Conservation (phyloP, 345 rosid species). For the Salix viminalis region DNA sequence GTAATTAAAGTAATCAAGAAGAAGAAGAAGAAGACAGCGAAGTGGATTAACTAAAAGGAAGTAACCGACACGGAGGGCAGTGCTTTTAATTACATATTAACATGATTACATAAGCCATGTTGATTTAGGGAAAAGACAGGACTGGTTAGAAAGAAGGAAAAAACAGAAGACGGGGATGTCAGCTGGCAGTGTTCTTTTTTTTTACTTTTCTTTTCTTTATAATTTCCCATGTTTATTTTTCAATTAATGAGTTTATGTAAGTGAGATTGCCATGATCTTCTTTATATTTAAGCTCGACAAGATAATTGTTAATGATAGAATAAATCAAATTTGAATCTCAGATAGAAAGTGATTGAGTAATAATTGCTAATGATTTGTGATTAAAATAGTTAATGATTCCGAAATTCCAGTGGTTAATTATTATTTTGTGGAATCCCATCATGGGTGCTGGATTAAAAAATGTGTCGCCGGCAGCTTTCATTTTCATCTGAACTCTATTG, state of each 20-base stretch:
- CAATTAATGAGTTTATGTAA: too few species aligned
- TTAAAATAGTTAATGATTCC: not conserved
- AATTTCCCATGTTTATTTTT: not conserved
- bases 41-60: not conserved
- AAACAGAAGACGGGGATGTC: not conserved
- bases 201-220: not conserved
- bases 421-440: not conserved
- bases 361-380: not conserved
- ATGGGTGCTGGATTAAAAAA: not conserved
- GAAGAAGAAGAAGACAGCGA: not conserved
- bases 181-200: not conserved
- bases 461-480: too few species aligned
- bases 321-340: not conserved
- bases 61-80: constrained; percentile 4
- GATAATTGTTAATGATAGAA: too few species aligned
- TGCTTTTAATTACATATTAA: not conserved
- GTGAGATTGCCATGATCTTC: too few species aligned
- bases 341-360: not conserved
- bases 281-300: too few species aligned
- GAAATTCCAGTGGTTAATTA: not conserved
- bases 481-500: not conserved
- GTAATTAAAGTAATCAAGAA: not conserved
- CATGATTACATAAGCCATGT: not conserved
- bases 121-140: not conserved
- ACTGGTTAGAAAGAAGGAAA: not conserved